Evolutionary conservation across 345 rosid genomes (phyloP).

Genomic region (Cardamine chenopodiifolia): DNA sequence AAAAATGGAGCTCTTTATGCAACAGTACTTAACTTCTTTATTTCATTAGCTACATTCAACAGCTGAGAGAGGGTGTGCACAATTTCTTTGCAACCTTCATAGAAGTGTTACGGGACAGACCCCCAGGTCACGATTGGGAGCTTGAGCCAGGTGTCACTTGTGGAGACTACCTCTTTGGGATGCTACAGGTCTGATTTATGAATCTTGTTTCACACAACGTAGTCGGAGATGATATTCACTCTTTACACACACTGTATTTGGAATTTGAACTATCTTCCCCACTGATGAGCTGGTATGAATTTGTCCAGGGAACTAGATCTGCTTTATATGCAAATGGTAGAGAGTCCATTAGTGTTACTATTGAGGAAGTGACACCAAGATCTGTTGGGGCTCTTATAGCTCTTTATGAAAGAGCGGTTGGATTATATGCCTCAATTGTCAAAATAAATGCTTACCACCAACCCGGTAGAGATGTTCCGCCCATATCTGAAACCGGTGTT

Average conservation of each 20-base stretch:
- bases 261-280: slow-evolving; percentile 1
- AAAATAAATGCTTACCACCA: slow-evolving; percentile 97
- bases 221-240: slow-evolving; percentile 15
- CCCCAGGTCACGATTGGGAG: slow-evolving; percentile 99
- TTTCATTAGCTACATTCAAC: slow-evolving; percentile 85
- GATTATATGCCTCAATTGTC: slow-evolving; percentile 80
- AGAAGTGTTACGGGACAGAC: slow-evolving; percentile 93
- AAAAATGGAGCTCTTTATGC: slow-evolving; percentile 1
- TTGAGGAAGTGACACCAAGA: slow-evolving; percentile 92
- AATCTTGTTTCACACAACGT: background rate
- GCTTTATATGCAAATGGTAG: slow-evolving; percentile 88
- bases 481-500: slow-evolving; percentile 7
- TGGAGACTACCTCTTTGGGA: slow-evolving; percentile 97
- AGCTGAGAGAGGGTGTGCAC: slow-evolving; percentile 96
- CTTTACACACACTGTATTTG: slow-evolving; percentile 6
- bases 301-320: slow-evolving; percentile 91
- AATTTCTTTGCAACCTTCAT: slow-evolving; percentile 96
- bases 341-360: slow-evolving; percentile 86
- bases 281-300: slow-evolving; percentile 22
- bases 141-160: slow-evolving; percentile 99
- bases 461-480: slow-evolving; percentile 59
- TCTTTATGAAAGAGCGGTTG: slow-evolving; percentile 97
- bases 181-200: slow-evolving; percentile 75
- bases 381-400: slow-evolving; percentile 88
- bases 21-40: slow-evolving; percentile 6